Evolutionary conservation across 2,329 filamentous ascomycete genomes (phyloP), one percentile per base, ranked within the genome.

Genomic region (Botryotinia narcissicola): DNA sequence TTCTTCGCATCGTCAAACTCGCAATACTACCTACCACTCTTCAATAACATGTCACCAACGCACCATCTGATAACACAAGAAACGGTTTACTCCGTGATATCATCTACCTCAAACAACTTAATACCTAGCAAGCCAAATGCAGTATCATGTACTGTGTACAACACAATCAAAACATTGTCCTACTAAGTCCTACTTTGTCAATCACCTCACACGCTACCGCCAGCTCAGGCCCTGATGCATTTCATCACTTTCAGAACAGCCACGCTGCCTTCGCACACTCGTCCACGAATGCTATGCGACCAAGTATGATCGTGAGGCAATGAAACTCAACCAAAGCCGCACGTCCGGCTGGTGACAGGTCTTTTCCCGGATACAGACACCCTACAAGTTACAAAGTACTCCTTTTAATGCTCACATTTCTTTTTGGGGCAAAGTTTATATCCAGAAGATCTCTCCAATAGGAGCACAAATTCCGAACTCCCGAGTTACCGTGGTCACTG

Each of bases 141-240:
- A 61, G 69, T 51, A 71, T 68, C 46, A 57, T 68, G 60, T 40
- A 40, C 35, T 72, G 54, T 72, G 71, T 72, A 73, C 76, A 77
- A 72, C 75, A 67, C 75, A 77, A 74, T 61, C 75, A 75, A 78
- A 77, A 77, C 75, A 75, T 46, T 48, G 71, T 75, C 71, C 75
- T 76, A 77, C 76, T 75, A 73, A 73, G 75, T 71, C 73, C 69
- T 71, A 73, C 73, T 71, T 71, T 63, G 63, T 67, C 71, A 60
- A 69, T 68, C 54, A 40, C 48, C 63, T 68, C 40, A 48, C 68
- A 62, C 59, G 40, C 62, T 70, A 57, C 73, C 63, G 59, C 67
- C 73, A 72, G 54, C 71, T 73, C 51, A 60, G 62, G 71, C 71
- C 71, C 46, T 69, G 71, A 61, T 72, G 62, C 71, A 69, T 72